These are phyloP conservation scores for Mallotus repandus DNA, from an alignment of 441 rosid genomes.

Conservation along the genomic window DNA sequence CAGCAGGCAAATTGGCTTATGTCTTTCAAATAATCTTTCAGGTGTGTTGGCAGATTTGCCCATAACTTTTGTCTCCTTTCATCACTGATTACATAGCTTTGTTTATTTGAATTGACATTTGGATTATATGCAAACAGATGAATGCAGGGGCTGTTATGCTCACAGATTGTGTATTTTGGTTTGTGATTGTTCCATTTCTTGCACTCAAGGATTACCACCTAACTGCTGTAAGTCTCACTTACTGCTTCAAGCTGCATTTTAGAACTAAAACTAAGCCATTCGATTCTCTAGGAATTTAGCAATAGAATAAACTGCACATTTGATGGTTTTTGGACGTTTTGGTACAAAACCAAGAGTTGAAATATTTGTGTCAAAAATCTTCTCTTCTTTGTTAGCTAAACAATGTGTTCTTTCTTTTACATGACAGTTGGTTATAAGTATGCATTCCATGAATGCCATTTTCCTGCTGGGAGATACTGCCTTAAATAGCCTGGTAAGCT, in stretches of 20 bases:
- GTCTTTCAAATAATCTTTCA: conserved; percentile 85
- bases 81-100: neutral
- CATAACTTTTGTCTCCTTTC: neutral
- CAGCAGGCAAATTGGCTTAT: conserved; percentile 59
- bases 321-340: neutral
- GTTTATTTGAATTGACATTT: neutral
- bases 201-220: conserved; percentile 69
- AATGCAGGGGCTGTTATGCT: conserved; percentile 98
- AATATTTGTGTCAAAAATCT: too few species aligned
- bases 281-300: neutral
- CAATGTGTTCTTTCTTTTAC: conserved; percentile 6
- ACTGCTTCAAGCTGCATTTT: conserved; percentile 1
- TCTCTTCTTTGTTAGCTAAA: neutral
- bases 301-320: neutral
- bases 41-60: conserved; percentile 34
- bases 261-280: neutral
- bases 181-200: conserved; percentile 92
- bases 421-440: conserved; percentile 70
- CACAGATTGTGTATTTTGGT: conserved; percentile 93
- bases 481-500: conserved; percentile 76
- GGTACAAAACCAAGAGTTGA: too few species aligned
- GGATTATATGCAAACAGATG: conserved; percentile 47
- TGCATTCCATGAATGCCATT: conserved; percentile 84
- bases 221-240: conserved; percentile 57
- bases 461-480: conserved; percentile 81